These are phyloP conservation scores for Discostella stelligera DNA, from an alignment of 352 stramenopile genomes.

Conservation along the genomic window DNA sequence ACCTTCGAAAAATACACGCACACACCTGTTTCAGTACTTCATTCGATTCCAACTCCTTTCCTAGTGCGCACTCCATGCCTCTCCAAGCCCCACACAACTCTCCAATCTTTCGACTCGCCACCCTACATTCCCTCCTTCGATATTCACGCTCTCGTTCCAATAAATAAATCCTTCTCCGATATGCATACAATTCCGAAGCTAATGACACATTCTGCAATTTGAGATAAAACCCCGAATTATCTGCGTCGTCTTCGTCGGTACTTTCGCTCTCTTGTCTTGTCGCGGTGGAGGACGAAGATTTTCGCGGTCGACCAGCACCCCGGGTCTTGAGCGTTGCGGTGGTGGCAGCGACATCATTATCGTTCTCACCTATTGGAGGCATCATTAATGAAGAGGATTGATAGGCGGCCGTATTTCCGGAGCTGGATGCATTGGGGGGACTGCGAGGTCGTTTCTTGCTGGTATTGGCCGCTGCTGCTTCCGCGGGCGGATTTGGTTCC, in stretches of 20 bases:
- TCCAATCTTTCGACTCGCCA: conserved; percentile 52
- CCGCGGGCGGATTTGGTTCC: not conserved
- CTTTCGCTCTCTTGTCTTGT: conserved; percentile 21
- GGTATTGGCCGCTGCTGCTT: not conserved
- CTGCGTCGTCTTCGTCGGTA: conserved; percentile 54
- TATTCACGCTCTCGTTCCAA: conserved; percentile 67
- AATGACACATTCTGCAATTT: conserved; percentile 77
- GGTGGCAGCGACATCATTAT: conserved; percentile 11
- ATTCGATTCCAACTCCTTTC: conserved; percentile 18
- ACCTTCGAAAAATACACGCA: conserved; percentile 25
- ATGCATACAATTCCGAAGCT: conserved; percentile 60
- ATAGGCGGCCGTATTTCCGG: conserved; percentile 27
- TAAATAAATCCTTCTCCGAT: conserved; percentile 57
- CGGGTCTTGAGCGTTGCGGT: conserved; percentile 16
- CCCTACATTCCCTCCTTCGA: conserved; percentile 54
- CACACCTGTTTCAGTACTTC: conserved; percentile 17
- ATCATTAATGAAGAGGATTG: not conserved
- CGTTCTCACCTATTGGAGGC: conserved; percentile 6
- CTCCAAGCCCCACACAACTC: conserved; percentile 63
- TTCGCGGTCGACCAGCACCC: conserved; percentile 11
- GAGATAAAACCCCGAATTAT: conserved; percentile 68
- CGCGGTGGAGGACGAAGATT: conserved; percentile 2
- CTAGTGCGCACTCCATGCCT: conserved; percentile 60
- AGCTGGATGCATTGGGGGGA: conserved; percentile 22
- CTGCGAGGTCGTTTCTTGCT: conserved; percentile 35